Evolutionary conservation across 1,284 basidiomycete genomes (phyloP).

Genomic region (Marasmius sp.): DNA sequence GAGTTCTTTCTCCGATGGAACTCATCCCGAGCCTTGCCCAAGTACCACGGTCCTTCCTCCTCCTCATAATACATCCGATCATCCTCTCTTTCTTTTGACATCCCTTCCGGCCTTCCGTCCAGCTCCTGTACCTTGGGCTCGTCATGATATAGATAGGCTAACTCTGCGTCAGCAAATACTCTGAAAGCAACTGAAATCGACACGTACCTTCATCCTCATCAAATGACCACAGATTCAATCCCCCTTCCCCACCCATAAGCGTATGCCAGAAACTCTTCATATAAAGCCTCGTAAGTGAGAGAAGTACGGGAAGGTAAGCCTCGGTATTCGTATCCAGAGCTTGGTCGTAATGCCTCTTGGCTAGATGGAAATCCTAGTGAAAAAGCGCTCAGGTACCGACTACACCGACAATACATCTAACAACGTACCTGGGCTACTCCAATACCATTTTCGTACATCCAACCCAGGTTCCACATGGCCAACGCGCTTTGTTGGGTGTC

Average conservation of each 20-base stretch:
- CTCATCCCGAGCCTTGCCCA: slow-evolving; percentile 77
- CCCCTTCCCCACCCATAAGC: slow-evolving; percentile 65
- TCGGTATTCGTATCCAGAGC: slow-evolving; percentile 86
- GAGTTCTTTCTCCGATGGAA: slow-evolving; percentile 55
- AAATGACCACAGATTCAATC: slow-evolving; percentile 62
- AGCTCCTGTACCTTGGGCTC: slow-evolving; percentile 30
- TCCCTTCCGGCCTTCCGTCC: slow-evolving; percentile 20
- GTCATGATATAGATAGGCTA: neutral
- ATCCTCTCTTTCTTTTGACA: neutral
- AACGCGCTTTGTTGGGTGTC: slow-evolving; percentile 90
- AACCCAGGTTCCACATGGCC: slow-evolving; percentile 98
- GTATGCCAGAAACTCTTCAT: slow-evolving; percentile 83
- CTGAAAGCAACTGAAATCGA: neutral
- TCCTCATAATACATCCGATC: slow-evolving; percentile 36
- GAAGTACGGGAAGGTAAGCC: slow-evolving; percentile 83
- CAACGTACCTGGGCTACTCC: slow-evolving; percentile 79
- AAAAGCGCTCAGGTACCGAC: neutral
- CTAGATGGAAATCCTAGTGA: slow-evolving; percentile 88
- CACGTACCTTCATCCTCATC: slow-evolving; percentile 51
- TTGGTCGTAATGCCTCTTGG: slow-evolving; percentile 94
- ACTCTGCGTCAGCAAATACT: neutral
- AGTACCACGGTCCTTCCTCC: slow-evolving; percentile 69
- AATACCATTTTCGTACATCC: slow-evolving; percentile 97
- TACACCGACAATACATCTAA: neutral
- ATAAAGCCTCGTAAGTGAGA: slow-evolving; percentile 86